Conservation (phyloP, 176 grass and related monocot species). For the Leersia perrieri region DNA sequence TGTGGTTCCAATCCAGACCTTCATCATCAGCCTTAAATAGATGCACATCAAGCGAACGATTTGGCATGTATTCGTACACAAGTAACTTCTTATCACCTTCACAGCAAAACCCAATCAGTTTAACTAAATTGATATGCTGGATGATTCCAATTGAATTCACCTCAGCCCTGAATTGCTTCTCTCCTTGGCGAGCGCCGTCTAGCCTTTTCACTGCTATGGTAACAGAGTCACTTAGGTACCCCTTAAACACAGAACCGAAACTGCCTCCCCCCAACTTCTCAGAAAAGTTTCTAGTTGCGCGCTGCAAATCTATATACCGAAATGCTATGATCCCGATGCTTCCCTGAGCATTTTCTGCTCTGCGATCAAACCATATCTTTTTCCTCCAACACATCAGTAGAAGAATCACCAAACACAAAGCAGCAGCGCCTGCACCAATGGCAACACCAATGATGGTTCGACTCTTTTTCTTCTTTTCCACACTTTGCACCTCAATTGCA, state of each 20-base stretch:
- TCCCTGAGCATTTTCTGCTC: not conserved
- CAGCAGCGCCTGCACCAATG: not conserved
- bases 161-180: conserved; percentile 42
- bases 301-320: conserved; percentile 39
- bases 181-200: conserved; percentile 25
- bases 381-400: conserved; percentile 13
- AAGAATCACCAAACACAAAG: not conserved
- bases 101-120: conserved; percentile 59
- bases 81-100: conserved; percentile 42
- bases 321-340: conserved; percentile 35
- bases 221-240: conserved; percentile 28
- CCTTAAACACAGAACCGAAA: conserved; percentile 61
- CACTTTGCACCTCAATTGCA: conserved; percentile 35
- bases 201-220: conserved; percentile 60
- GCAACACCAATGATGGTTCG: not conserved
- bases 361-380: not conserved
- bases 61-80: conserved; percentile 55
- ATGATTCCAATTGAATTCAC: conserved; percentile 40
- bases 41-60: conserved; percentile 40
- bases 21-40: conserved; percentile 25
- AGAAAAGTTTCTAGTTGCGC: conserved; percentile 53
- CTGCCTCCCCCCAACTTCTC: conserved; percentile 50
- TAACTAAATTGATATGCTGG: conserved; percentile 62
- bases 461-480: conserved; percentile 18
- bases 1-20: conserved; percentile 34